Conservation (phyloP, 305 asterid genomes). For the Fraxinus sp. region DNA sequence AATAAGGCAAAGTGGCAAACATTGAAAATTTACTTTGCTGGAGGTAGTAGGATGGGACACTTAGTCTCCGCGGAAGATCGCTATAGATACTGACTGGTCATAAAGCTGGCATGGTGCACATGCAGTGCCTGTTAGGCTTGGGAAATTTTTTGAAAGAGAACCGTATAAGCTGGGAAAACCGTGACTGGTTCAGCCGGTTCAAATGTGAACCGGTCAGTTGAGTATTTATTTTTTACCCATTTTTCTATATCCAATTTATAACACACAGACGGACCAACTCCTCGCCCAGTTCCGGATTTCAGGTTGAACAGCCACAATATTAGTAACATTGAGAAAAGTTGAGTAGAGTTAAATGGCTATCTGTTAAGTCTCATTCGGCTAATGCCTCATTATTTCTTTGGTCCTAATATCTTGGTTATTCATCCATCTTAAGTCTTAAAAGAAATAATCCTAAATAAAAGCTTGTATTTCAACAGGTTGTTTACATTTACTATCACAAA, state of each 20-base stretch:
- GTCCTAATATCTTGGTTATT: neutral
- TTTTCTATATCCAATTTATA: neutral
- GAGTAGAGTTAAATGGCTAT: neutral
- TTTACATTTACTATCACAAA: conserved; percentile 1
- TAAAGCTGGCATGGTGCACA: neutral
- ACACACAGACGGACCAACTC: neutral
- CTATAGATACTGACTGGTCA: neutral
- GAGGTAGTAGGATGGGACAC: neutral
- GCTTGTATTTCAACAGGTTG: neutral
- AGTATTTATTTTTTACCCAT: neutral
- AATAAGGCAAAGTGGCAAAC: neutral
- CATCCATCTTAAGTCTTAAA: neutral
- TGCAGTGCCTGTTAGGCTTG: neutral
- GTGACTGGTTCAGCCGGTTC: neutral
- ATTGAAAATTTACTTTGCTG: neutral
- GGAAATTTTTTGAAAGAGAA: neutral
- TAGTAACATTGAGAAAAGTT: neutral
- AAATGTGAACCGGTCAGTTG: neutral
- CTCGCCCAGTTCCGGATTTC: neutral
- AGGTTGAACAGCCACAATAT: neutral
- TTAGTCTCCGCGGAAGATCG: neutral
- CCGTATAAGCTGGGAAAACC: neutral
- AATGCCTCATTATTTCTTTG: neutral
- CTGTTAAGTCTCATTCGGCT: neutral
- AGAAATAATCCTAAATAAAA: neutral